These are phyloP conservation scores for Pleurotus citrinopileatus DNA, from an alignment of 768 basidiomycete species.

Conservation along the genomic window DNA sequence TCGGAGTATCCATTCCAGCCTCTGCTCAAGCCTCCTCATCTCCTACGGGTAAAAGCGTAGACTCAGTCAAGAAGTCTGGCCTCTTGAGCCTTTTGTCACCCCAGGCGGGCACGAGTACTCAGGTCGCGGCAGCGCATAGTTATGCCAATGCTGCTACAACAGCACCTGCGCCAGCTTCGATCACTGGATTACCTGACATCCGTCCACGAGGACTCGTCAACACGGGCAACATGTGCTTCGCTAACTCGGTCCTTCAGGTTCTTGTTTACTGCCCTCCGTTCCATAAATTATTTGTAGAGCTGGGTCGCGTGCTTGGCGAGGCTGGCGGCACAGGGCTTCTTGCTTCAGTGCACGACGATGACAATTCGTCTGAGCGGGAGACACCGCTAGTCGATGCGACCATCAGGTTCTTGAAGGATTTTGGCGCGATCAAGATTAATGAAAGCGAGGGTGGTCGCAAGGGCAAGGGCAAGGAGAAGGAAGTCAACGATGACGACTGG, in stretches of 20 bases:
- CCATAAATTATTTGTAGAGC: slow-evolving; percentile 68
- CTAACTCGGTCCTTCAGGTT: slow-evolving; percentile 90
- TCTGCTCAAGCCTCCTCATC: slow-evolving; percentile 27
- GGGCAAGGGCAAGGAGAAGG: slow-evolving; percentile 37
- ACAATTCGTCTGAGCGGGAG: slow-evolving; percentile 24
- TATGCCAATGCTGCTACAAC: slow-evolving; percentile 18
- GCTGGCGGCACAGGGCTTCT: slow-evolving; percentile 24
- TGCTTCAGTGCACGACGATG: slow-evolving; percentile 22
- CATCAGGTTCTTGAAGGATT: slow-evolving; percentile 76
- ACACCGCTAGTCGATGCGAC: slow-evolving; percentile 68
- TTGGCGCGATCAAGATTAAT: slow-evolving; percentile 31
- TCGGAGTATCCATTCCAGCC: slow-evolving; percentile 76
- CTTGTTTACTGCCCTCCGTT: slow-evolving; percentile 90
- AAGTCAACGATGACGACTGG: slow-evolving; percentile 40
- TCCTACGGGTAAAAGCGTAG: slow-evolving; percentile 23
- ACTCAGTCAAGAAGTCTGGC: slow-evolving; percentile 42
- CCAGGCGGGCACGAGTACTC: slow-evolving; percentile 23
- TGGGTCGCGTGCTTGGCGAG: slow-evolving; percentile 49
- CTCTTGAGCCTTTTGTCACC: slow-evolving; percentile 51
- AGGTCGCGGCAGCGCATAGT: slow-evolving; percentile 12
- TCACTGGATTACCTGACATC: slow-evolving; percentile 29
- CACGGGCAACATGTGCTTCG: slow-evolving; percentile 97
- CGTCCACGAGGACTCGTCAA: slow-evolving; percentile 85
- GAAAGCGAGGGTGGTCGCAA: slow-evolving; percentile 25
- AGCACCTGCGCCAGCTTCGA: slow-evolving; percentile 12